These are phyloP conservation scores for Ophiocytium majus DNA, from an alignment of 352 stramenopile genomes.

Conservation along the genomic window DNA sequence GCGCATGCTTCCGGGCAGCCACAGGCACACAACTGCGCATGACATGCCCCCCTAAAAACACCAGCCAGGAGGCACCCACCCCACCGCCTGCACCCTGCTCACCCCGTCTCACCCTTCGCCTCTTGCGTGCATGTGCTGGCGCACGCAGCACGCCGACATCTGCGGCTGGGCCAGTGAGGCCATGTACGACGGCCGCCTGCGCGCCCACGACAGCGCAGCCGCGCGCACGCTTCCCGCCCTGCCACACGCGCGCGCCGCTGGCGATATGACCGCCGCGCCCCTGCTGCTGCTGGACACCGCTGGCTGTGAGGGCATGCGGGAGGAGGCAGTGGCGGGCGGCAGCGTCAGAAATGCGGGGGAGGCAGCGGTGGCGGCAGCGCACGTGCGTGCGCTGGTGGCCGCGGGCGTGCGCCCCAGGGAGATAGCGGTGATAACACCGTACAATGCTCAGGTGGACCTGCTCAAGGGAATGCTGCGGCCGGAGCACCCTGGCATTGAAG, in stretches of 20 bases:
- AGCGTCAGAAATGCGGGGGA: conserved; percentile 46
- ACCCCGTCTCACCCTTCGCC: no score
- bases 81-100: no score
- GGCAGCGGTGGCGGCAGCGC: conserved; percentile 42
- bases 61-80: no score
- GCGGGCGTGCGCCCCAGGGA: conserved; percentile 78
- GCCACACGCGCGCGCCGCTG: conserved; percentile 57
- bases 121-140: no score
- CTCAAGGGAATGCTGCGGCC: conserved; percentile 74
- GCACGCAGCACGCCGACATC: conserved; percentile 93
- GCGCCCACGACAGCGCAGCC: conserved; percentile 18
- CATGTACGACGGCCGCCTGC: conserved; percentile 87
- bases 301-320: conserved; percentile 54
- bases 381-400: conserved; percentile 65
- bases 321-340: conserved; percentile 54
- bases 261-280: conserved; percentile 64
- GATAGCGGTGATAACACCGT: conserved; percentile 95
- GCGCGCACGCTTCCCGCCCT: conserved; percentile 16
- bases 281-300: conserved; percentile 85
- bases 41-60: no score
- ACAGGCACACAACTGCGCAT: no score
- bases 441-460: conserved; percentile 87
- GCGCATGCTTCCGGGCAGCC: no score
- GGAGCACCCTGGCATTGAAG: conserved; percentile 69
- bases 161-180: conserved; percentile 79